These are phyloP conservation scores for Pulveroboletus sp. DNA, from an alignment of 768 basidiomycete species.

Conservation along the genomic window DNA sequence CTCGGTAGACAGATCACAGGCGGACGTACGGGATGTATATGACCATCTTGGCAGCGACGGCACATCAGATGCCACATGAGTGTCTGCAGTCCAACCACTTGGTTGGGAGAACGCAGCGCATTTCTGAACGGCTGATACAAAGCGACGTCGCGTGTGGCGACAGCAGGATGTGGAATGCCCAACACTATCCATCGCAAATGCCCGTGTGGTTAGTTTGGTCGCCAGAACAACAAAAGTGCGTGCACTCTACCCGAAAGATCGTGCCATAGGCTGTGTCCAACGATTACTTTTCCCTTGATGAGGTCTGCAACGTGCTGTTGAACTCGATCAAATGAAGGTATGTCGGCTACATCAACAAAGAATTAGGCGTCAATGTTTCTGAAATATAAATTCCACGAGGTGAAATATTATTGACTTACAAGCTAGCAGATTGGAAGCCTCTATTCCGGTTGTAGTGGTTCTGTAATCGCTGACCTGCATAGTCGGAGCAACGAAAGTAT, in stretches of 20 bases:
- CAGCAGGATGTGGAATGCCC: constrained; percentile 77
- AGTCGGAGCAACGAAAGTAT: constrained; percentile 67
- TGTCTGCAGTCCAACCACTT: constrained; percentile 72
- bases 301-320: constrained; percentile 64
- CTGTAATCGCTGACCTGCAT: constrained; percentile 70
- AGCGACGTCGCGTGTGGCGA: constrained; percentile 76
- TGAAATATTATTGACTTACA: constrained; percentile 29
- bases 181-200: constrained; percentile 48
- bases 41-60: constrained; percentile 70
- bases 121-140: constrained; percentile 79
- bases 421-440: constrained; percentile 37
- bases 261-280: constrained; percentile 79
- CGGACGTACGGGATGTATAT: constrained; percentile 65
- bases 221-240: constrained; percentile 1
- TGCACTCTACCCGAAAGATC: constrained; percentile 65
- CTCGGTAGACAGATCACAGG: background rate
- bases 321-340: constrained; percentile 57
- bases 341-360: constrained; percentile 26
- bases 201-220: constrained; percentile 12
- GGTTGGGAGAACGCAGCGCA: constrained; percentile 62
- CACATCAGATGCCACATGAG: constrained; percentile 82
- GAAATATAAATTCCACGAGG: background rate
- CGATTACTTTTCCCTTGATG: constrained; percentile 67
- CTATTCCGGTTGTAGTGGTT: constrained; percentile 60
- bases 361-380: background rate